These are phyloP conservation scores for Debaryomyces prosopidis DNA, from an alignment of 805 yeast species.

Conservation along the genomic window DNA sequence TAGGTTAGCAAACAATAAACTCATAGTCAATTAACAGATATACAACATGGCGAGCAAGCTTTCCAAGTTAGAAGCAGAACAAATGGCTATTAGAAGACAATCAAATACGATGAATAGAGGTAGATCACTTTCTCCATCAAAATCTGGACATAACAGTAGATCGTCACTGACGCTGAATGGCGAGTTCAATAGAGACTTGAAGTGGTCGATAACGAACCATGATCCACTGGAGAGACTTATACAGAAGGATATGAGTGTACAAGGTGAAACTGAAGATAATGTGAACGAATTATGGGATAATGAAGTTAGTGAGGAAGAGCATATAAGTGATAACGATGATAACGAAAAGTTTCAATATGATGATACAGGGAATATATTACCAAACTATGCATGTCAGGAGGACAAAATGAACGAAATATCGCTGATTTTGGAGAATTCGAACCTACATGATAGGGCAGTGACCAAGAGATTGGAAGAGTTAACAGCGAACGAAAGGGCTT, in stretches of 20 bases:
- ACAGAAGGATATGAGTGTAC: constrained; percentile 8
- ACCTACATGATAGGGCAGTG: constrained; percentile 44
- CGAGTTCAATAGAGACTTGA: constrained; percentile 43
- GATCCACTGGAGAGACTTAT: constrained; percentile 71
- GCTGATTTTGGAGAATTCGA: constrained; percentile 37
- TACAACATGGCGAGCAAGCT: constrained; percentile 34
- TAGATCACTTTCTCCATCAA: constrained; percentile 36
- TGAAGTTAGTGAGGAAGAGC: constrained; percentile 58
- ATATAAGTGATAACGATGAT: constrained; percentile 57
- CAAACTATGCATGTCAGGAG: constrained; percentile 53
- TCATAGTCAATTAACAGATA: neutral
- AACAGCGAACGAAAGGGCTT: constrained; percentile 58
- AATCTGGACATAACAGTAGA: constrained; percentile 26
- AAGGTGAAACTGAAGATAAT: constrained; percentile 11
- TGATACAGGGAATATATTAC: constrained; percentile 59
- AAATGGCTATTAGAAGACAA: constrained; percentile 39
- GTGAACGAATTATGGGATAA: constrained; percentile 22
- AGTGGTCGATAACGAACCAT: constrained; percentile 68
- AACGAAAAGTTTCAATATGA: constrained; percentile 58
- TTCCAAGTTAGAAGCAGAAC: constrained; percentile 42
- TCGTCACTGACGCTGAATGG: constrained; percentile 38
- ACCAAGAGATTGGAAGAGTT: constrained; percentile 55
- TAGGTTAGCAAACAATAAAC: no score
- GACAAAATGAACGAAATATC: constrained; percentile 41
- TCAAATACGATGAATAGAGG: constrained; percentile 34